Base-by-base conservation (phyloP, 2,329 filamentous ascomycete species). In the Colletotrichum sp. region DNA sequence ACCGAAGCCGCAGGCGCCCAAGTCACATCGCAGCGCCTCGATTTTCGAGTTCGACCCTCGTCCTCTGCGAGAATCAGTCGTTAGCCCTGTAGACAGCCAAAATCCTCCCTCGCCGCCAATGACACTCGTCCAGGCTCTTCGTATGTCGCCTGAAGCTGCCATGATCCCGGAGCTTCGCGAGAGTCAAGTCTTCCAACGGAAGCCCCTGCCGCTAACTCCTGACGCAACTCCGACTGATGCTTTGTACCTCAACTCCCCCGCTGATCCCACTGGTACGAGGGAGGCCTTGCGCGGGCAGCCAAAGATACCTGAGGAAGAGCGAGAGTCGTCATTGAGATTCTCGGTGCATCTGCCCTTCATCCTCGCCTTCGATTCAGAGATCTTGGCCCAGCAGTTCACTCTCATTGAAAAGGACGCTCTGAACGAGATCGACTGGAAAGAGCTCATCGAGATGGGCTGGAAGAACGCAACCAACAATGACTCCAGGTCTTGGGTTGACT, bases 351-450 rank as follows among this genome's bases (percentile, higher is more conserved):
- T 96, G 43, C 95, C 95, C 0, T 97, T 97, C 83, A 93, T 96
- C 72, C 87, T 97, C 28, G 94, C 94, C 0, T 96, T 96, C 79
- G 94, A 96, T 80, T 95, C 95, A 8, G 92, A 95, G 79, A 87
- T 93, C 5, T 88, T 97, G 30, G 95, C 95, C 4, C 93, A 96
- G 82, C 95, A 97, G 80, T 95, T 97, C 79, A 96, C 94, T 0
- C 89, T 97, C 38, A 95, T 97, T 63, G 95, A 97, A 81, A 96
- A 96, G 82, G 95, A 96, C 81, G 95, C 94, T 1, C 87, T 97
- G 26, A 94, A 95, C 79, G 95, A 96, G 83, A 94, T 97, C 77
- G 94, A 96, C 84, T 97, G 95, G 95, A 95, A 94, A 82, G 95
- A 97, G 79, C 88, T 97, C 15, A 94, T 96, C 71, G 94, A 96